phyloP scores from a whole-genome alignment of 129 eudicot species.

The Flaveria linearis region DNA sequence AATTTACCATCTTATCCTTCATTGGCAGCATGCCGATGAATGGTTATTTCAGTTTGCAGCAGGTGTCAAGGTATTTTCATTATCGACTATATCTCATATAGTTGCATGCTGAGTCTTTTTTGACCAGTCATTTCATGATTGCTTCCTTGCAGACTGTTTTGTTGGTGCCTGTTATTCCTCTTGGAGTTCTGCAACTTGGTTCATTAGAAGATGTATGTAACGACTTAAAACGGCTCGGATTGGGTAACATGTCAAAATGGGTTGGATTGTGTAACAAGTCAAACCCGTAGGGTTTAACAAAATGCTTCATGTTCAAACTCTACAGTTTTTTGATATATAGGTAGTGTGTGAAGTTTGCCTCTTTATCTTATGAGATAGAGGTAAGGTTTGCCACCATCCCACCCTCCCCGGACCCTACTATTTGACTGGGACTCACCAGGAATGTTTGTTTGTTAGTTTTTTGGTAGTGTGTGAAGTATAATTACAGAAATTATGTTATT shows the following conservation, averaged over 20 bases:
- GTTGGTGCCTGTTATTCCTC: conserved; percentile 69
- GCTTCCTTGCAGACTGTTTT: conserved; percentile 69
- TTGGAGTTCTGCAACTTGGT: conserved; percentile 93
- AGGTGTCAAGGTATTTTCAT: conserved; percentile 78
- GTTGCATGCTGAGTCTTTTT: conserved; percentile 9
- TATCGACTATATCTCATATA: conserved; percentile 12
- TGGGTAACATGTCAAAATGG: conserved; percentile 5
- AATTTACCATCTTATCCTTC: conserved; percentile 28
- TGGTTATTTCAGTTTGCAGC: conserved; percentile 74
- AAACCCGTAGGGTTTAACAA: not conserved
- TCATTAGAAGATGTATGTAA: conserved; percentile 52
- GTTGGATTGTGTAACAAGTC: too few species aligned
- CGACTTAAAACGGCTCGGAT: not conserved
- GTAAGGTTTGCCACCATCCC: too few species aligned
- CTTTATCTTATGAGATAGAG: too few species aligned
- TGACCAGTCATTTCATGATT: conserved; percentile 28
- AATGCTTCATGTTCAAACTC: not conserved
- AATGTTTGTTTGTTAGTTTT: not conserved
- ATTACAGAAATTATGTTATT: not conserved
- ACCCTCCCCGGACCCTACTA: too few species aligned
- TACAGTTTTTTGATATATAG: not conserved
- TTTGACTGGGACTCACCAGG: too few species aligned
- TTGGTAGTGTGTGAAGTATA: not conserved
- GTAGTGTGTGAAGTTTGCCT: not conserved
- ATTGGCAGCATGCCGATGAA: conserved; percentile 64